Base-by-base conservation (phyloP, 148 eudicot species). In the Persicaria tinctoria region DNA sequence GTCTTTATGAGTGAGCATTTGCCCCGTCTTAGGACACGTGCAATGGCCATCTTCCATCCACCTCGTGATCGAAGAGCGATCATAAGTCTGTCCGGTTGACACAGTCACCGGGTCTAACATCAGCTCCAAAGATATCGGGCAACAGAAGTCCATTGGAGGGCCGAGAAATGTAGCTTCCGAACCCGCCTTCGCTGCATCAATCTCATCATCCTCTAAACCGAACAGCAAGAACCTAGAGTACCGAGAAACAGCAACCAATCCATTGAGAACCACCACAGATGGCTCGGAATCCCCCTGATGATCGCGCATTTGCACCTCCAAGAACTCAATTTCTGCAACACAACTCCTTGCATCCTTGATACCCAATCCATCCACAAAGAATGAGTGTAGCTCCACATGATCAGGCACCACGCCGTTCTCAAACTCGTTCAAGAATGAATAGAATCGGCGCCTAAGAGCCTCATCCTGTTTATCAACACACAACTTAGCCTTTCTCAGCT, bases 1-100 rank as follows among this genome's bases (percentile, higher is more conserved):
- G 12, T 79, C 81, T 5, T 78, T 78, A 72, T 88, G 91, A 59
- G 80, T 76, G 46, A 93, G 93, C 83, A 75, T 75, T 55, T 93
- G 98, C 73, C 98, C 98, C 1, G 98, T 89, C 70, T 93, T 93
- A 0, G 98, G 98, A 83, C 98, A 93, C 63, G 86, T 91, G 68
- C 75, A 80, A 78, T 93, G 88, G 56, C 97, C 98, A 75, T 91
- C 98, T 23, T 89, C 97, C 46, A 93, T 76, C 98, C 98, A 93
- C 73, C 97, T 87, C 1, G 88, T 38, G 41, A 93, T 91, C 0
- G 93, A 87, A 18, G 80, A 70, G 46, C 93, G 85, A 77, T 93
- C 98, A 73, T 89, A 93, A 8, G 97, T 89, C 82, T 93, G 98
- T 17, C 98, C 98, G 0, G 98, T 93, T 0, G 91, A 89, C 17